phyloP scores from a whole-genome alignment of 805 yeast genomes.

The Metschnikowia anglica region DNA sequence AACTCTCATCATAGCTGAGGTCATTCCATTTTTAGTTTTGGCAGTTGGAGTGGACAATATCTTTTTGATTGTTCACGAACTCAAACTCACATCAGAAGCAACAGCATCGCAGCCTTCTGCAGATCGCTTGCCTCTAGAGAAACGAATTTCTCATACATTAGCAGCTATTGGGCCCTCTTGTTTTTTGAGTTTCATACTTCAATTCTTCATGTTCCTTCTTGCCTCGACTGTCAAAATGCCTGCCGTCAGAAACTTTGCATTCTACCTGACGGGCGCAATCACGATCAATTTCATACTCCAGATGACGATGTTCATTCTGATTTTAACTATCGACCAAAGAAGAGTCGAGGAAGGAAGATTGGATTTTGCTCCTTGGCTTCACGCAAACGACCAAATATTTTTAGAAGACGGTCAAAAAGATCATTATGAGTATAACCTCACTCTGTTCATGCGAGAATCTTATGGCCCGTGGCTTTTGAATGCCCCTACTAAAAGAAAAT shows the following conservation, averaged over 20 bases:
- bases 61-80: conserved; percentile 79
- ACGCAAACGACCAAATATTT: conserved; percentile 17
- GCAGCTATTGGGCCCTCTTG: conserved; percentile 86
- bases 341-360: conserved; percentile 58
- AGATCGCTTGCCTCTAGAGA: conserved; percentile 39
- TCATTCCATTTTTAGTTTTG: conserved; percentile 85
- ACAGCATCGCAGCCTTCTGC: background rate
- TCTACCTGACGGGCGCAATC: conserved; percentile 86
- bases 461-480: conserved; percentile 63
- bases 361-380: conserved; percentile 62
- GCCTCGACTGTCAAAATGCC: conserved; percentile 91
- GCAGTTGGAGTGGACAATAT: conserved; percentile 98
- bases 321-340: conserved; percentile 64
- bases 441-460: conserved; percentile 40
- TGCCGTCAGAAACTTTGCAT: conserved; percentile 90
- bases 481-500: conserved; percentile 43
- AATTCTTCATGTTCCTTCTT: conserved; percentile 72
- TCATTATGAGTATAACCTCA: conserved; percentile 21
- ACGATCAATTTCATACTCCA: conserved; percentile 74
- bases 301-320: conserved; percentile 74
- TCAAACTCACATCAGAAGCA: conserved; percentile 51
- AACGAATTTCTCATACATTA: conserved; percentile 62
- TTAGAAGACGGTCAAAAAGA: background rate
- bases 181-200: conserved; percentile 71
- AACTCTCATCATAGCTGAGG: conserved; percentile 92